Evolutionary conservation across 1,284 basidiomycete genomes (phyloP).

Genomic region (Fomitopsis betulina): DNA sequence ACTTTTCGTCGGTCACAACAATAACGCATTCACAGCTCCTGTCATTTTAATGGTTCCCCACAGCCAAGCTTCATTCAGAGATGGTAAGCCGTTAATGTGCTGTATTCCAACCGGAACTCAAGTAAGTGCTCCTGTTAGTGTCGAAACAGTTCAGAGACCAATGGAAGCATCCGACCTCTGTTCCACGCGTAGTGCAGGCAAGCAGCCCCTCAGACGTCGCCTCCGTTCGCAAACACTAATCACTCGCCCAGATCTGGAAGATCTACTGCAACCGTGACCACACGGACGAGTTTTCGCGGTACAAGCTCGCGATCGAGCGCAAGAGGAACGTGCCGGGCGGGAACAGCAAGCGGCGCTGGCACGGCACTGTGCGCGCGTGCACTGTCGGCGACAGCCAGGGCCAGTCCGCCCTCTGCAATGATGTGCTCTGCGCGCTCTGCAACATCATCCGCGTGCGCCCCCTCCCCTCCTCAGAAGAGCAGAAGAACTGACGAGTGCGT

Average conservation of each 20-base stretch:
- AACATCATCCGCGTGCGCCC: slow-evolving; percentile 9
- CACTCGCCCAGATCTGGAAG: neutral
- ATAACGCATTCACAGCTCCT: neutral
- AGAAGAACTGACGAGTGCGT: too few species aligned
- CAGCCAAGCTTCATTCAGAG: neutral
- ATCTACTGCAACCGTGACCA: neutral
- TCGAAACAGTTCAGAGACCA: neutral
- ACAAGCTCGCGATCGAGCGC: slow-evolving; percentile 4
- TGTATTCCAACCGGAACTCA: neutral
- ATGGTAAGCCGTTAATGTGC: neutral
- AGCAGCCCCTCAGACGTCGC: neutral
- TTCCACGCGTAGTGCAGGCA: neutral
- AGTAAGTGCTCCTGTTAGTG: neutral
- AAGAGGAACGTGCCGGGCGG: neutral
- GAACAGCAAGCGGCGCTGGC: slow-evolving; percentile 10
- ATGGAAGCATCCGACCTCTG: neutral
- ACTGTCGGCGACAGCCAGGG: slow-evolving; percentile 6
- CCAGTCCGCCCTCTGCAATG: neutral
- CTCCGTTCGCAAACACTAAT: too few species aligned
- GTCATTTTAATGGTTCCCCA: neutral
- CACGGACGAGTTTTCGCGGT: neutral
- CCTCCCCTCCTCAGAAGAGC: neutral
- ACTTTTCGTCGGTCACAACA: neutral
- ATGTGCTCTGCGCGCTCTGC: slow-evolving; percentile 7
- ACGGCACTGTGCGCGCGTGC: slow-evolving; percentile 12